A percentile compares a stretch with the other conserved stretches of the same genome.
Evolutionary conservation across 2,329 filamentous ascomycete species (phyloP).

Genomic region (Penicillium janthinellum): DNA sequence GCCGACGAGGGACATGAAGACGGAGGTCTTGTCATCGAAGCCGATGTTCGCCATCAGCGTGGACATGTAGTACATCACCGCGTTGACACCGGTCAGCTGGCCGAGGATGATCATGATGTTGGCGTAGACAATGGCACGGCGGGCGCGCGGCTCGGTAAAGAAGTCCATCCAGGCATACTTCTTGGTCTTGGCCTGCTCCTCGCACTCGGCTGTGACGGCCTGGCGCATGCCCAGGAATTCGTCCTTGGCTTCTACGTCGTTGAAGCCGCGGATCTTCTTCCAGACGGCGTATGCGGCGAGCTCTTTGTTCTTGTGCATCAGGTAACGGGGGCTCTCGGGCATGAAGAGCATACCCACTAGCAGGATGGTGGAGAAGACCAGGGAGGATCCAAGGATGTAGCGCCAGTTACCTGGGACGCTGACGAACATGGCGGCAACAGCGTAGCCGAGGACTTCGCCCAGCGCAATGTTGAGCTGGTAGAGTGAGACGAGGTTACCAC

Average conservation of each 20-base stretch:
- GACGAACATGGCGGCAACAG: constrained; percentile 71
- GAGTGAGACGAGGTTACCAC: constrained; percentile 71
- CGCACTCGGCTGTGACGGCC: constrained; percentile 61
- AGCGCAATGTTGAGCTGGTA: constrained; percentile 78
- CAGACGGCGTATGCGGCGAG: constrained; percentile 68
- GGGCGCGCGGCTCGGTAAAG: constrained; percentile 68
- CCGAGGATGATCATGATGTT: constrained; percentile 71
- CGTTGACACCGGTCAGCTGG: constrained; percentile 71
- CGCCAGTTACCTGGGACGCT: constrained; percentile 71
- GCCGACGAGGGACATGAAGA: constrained; percentile 75
- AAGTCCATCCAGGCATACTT: constrained; percentile 73
- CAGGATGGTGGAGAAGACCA: constrained; percentile 69
- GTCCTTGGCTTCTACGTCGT: constrained; percentile 59
- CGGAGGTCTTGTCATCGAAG: constrained; percentile 62
- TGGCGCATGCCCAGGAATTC: constrained; percentile 74
- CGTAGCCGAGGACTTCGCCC: constrained; percentile 73
- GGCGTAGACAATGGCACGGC: constrained; percentile 66
- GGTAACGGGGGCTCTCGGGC: constrained; percentile 68
- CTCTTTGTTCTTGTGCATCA: constrained; percentile 66
- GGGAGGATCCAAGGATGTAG: constrained; percentile 71
- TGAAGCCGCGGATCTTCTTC: constrained; percentile 69
- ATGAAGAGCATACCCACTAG: constrained; percentile 69
- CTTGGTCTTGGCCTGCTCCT: constrained; percentile 55
- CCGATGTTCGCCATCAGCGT: constrained; percentile 68
- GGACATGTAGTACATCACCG: constrained; percentile 73